Conservation (phyloP, 164 flowering plant species). For the Berberis vulgaris region DNA sequence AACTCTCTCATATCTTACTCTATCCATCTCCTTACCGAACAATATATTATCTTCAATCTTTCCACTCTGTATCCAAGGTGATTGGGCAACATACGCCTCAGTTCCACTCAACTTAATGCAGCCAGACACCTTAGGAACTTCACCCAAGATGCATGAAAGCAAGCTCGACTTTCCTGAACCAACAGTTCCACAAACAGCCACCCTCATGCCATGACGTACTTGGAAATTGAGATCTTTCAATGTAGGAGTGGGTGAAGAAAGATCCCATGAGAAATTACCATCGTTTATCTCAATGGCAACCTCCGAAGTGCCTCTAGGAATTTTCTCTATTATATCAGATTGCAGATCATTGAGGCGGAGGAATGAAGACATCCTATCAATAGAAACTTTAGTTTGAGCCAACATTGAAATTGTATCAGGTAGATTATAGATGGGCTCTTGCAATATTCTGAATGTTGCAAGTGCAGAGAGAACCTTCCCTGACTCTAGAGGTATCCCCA, state of each 20-base stretch:
- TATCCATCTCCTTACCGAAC: conserved; percentile 75
- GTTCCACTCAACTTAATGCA: conserved; percentile 44
- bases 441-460: conserved; percentile 47
- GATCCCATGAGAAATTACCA: conserved; percentile 47
- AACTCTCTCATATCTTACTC: conserved; percentile 52
- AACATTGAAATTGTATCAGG: conserved; percentile 40
- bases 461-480: conserved; percentile 44
- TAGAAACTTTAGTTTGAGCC: conserved; percentile 46
- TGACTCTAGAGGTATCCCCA: conserved; percentile 40
- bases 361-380: conserved; percentile 39
- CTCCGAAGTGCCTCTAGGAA: conserved; percentile 24
- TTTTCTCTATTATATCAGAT: conserved; percentile 21
- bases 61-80: conserved; percentile 91
- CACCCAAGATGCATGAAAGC: conserved; percentile 61
- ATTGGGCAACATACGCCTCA: conserved; percentile 80
- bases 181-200: conserved; percentile 77
- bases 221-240: conserved; percentile 39
- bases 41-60: conserved; percentile 76
- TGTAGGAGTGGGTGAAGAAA: conserved; percentile 25
- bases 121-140: conserved; percentile 61
- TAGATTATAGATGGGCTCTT: conserved; percentile 38
- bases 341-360: conserved; percentile 35
- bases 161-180: conserved; percentile 78
- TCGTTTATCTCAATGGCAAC: conserved; percentile 31
- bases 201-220: conserved; percentile 50